phyloP scores from a whole-genome alignment of 2,329 filamentous ascomycete species.

The Penicillium sp. region DNA sequence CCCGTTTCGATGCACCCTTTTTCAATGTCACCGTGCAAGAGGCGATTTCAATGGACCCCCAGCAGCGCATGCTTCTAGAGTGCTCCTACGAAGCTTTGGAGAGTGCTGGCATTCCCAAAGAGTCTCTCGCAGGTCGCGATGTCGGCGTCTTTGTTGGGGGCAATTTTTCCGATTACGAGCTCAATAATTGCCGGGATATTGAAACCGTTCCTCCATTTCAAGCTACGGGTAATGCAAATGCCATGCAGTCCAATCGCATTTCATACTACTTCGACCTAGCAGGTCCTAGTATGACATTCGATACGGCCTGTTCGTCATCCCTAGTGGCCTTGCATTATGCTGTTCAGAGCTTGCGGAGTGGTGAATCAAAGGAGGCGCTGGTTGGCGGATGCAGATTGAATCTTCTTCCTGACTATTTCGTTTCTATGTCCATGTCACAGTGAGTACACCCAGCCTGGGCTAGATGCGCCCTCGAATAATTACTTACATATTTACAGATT shows the following conservation, averaged over 20 bases:
- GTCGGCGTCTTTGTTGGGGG: slow-evolving; percentile 34
- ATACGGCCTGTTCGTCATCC: slow-evolving; percentile 39
- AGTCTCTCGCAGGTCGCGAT: slow-evolving; percentile 30
- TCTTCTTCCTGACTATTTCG: slow-evolving; percentile 35
- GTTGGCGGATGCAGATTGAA: slow-evolving; percentile 36
- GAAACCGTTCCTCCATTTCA: slow-evolving; percentile 31
- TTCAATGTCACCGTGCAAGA: slow-evolving; percentile 35
- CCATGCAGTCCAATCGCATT: slow-evolving; percentile 36
- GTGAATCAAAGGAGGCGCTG: slow-evolving; percentile 34
- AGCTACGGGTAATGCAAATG: slow-evolving; percentile 31
- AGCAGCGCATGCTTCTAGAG: slow-evolving; percentile 36
- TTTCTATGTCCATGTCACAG: slow-evolving; percentile 37
- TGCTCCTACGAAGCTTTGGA: slow-evolving; percentile 37
- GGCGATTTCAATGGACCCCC: slow-evolving; percentile 36
- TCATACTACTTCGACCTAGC: slow-evolving; percentile 39
- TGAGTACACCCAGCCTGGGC: slow-evolving; percentile 16
- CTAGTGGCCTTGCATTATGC: slow-evolving; percentile 38
- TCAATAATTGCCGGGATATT: slow-evolving; percentile 32
- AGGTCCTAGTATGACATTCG: slow-evolving; percentile 38
- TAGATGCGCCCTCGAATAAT: neutral
- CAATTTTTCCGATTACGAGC: slow-evolving; percentile 34
- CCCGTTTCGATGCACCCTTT: slow-evolving; percentile 36
- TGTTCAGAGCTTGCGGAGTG: slow-evolving; percentile 33
- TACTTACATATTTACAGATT: slow-evolving; percentile 20
- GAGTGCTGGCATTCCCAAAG: slow-evolving; percentile 38